A percentile compares a stretch with the other conserved stretches of the same genome.
Conservation (phyloP, 2,329 filamentous ascomycete genomes). For the Pseudogymnoascus sp. region DNA sequence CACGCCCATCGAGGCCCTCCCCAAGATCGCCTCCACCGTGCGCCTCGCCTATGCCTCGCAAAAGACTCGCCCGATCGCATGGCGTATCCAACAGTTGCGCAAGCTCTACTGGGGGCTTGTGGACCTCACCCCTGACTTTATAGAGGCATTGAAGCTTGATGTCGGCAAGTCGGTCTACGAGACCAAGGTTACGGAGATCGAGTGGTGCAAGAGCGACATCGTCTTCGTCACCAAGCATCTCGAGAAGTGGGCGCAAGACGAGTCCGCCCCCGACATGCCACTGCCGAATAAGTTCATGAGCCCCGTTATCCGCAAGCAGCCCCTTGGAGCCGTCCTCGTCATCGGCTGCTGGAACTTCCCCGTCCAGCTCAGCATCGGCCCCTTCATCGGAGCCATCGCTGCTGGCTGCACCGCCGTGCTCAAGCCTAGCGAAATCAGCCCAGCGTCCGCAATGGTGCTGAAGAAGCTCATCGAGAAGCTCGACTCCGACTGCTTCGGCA, state of each 20-base stretch:
- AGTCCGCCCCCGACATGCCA: slow-evolving; percentile 62
- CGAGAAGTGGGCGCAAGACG: slow-evolving; percentile 75
- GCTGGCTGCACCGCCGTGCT: slow-evolving; percentile 84
- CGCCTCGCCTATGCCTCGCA: slow-evolving; percentile 67
- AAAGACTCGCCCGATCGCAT: slow-evolving; percentile 75
- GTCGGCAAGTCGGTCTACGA: slow-evolving; percentile 73
- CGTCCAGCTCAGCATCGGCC: slow-evolving; percentile 68
- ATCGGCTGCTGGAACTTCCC: slow-evolving; percentile 96
- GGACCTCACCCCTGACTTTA: slow-evolving; percentile 66
- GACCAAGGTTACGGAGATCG: slow-evolving; percentile 63
- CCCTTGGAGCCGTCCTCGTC: slow-evolving; percentile 72
- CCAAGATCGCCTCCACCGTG: slow-evolving; percentile 49
- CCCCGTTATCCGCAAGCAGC: slow-evolving; percentile 77
- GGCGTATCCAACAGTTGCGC: slow-evolving; percentile 76
- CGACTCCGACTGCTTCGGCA: slow-evolving; percentile 66
- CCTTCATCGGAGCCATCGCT: slow-evolving; percentile 81
- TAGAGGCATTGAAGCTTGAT: slow-evolving; percentile 70
- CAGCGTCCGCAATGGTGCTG: slow-evolving; percentile 68
- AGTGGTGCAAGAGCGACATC: slow-evolving; percentile 75
- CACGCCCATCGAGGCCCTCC: slow-evolving; percentile 61
- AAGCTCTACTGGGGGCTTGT: slow-evolving; percentile 90
- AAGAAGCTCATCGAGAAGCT: slow-evolving; percentile 72
- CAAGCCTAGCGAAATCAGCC: slow-evolving; percentile 82
- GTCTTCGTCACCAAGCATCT: slow-evolving; percentile 71
- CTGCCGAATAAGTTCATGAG: slow-evolving; percentile 60